A percentile compares a stretch with the other conserved stretches of the same genome.
These are phyloP conservation scores for Fragilaria radians DNA, from an alignment of 108 stramenopile species.

Conservation along the genomic window DNA sequence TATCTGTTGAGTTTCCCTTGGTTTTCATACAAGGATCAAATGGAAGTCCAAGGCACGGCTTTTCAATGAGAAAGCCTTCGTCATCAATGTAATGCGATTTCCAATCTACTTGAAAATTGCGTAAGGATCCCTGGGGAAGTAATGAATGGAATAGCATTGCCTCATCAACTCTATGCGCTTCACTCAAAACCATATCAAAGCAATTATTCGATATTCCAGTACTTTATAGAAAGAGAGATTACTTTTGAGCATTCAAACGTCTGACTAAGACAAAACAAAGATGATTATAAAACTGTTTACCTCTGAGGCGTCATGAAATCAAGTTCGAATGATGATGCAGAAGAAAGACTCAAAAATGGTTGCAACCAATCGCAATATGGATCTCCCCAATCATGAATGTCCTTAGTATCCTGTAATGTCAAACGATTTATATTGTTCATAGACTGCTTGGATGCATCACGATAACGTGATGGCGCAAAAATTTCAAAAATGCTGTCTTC, in stretches of 20 bases:
- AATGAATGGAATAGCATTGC: not conserved
- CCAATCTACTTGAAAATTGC: no score
- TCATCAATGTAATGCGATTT: no score
- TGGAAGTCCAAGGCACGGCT: not conserved
- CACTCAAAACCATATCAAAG: not conserved
- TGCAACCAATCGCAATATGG: not conserved
- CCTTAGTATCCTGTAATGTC: not conserved
- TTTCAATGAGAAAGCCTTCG: not conserved
- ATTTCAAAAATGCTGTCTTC: not conserved
- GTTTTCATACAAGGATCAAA: no score
- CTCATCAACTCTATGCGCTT: not conserved
- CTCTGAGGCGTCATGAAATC: not conserved
- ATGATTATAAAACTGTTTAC: not conserved
- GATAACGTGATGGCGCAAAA: not conserved
- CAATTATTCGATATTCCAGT: not conserved
- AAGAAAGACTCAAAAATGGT: not conserved
- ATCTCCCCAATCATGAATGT: not conserved
- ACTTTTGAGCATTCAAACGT: not conserved
- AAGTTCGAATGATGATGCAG: not conserved
- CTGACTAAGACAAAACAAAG: not conserved
- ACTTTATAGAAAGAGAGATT: not conserved
- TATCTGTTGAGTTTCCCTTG: no score
- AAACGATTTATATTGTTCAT: not conserved
- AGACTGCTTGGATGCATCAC: no score
- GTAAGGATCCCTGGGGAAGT: no score